phyloP scores from a whole-genome alignment of 176 grass and related monocot species.

The Alloteropsis semialata region DNA sequence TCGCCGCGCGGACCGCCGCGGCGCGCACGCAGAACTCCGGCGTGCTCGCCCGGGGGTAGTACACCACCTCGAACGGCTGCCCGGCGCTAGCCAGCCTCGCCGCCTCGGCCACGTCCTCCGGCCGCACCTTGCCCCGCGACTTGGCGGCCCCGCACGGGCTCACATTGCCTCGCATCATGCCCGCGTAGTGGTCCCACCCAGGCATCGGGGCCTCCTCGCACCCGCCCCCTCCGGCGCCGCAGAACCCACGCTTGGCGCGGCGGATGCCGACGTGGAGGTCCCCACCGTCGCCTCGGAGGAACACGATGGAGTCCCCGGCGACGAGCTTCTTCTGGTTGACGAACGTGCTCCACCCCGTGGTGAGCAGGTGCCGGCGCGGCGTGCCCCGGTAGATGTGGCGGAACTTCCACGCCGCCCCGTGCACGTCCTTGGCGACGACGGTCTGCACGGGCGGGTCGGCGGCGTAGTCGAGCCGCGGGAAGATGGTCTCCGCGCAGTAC shows the following conservation, averaged over 20 bases:
- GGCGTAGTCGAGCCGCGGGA: constrained; percentile 86
- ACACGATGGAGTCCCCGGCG: constrained; percentile 84
- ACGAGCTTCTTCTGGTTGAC: constrained; percentile 97
- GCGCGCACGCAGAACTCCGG: constrained; percentile 83
- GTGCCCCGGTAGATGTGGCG: constrained; percentile 96
- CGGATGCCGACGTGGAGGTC: constrained; percentile 87
- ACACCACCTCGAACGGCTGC: constrained; percentile 63
- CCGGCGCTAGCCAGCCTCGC: constrained; percentile 50
- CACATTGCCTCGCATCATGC: constrained; percentile 37
- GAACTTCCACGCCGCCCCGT: constrained; percentile 81
- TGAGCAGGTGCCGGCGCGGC: constrained; percentile 83
- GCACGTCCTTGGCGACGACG: constrained; percentile 86
- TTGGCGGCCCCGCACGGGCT: constrained; percentile 23
- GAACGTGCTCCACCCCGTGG: constrained; percentile 95
- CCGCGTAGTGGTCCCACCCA: constrained; percentile 39
- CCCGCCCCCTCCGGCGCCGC: constrained; percentile 21
- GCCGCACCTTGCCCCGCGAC: constrained; percentile 45
- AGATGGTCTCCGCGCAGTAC: constrained; percentile 95
- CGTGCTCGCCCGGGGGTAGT: constrained; percentile 84
- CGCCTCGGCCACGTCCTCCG: constrained; percentile 60
- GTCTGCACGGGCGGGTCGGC: constrained; percentile 81
- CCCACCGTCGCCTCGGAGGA: constrained; percentile 67
- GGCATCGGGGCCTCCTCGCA: constrained; percentile 26
- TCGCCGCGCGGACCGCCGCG: constrained; percentile 44
- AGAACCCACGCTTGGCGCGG: constrained; percentile 51